Conservation (phyloP, 129 eudicot genomes). For the Pittosporum tobira region DNA sequence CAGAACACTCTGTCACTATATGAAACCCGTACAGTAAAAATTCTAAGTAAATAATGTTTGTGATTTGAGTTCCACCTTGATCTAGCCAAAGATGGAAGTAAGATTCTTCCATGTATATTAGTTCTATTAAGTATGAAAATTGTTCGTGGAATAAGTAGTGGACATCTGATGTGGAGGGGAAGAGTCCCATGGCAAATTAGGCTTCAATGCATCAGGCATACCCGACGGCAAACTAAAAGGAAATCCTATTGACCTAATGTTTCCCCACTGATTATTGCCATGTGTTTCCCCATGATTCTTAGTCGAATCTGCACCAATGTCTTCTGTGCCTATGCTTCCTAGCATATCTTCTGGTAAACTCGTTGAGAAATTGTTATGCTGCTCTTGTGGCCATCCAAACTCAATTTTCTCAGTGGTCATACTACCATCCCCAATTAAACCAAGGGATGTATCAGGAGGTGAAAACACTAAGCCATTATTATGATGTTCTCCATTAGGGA, state of each 20-base stretch:
- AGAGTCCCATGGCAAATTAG: constrained; percentile 68
- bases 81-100: neutral
- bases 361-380: constrained; percentile 29
- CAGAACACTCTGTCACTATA: neutral
- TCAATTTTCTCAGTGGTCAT: constrained; percentile 20
- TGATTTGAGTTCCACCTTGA: neutral
- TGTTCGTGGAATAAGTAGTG: constrained; percentile 48
- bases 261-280: constrained; percentile 27
- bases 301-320: constrained; percentile 23
- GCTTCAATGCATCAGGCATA: constrained; percentile 35
- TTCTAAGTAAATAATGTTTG: neutral
- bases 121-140: constrained; percentile 25
- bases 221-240: constrained; percentile 54
- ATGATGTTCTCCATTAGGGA: constrained; percentile 26
- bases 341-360: constrained; percentile 37
- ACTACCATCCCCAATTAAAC: constrained; percentile 21
- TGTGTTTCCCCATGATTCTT: constrained; percentile 9
- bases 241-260: constrained; percentile 33
- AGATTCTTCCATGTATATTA: neutral
- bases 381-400: constrained; percentile 37
- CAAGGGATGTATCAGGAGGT: constrained; percentile 29
- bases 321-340: constrained; percentile 25
- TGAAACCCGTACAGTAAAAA: constrained; percentile 1
- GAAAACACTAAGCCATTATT: constrained; percentile 36
- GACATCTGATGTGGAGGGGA: constrained; percentile 54